Conservation (phyloP, 352 stramenopile genomes). For the Globisporangium canariense region DNA sequence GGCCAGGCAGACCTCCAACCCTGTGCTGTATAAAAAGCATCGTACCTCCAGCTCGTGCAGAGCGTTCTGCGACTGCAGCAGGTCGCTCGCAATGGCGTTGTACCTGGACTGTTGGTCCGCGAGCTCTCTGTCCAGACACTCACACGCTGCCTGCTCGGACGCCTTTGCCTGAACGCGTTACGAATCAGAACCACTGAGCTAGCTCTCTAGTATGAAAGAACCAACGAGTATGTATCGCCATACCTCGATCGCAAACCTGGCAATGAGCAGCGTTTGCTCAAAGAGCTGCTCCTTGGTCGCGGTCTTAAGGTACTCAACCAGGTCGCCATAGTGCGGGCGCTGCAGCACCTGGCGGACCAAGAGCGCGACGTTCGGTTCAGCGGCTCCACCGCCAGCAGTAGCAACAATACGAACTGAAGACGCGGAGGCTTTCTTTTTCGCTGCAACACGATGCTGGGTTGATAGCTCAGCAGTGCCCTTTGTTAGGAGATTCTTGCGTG, state of each 20-base stretch:
- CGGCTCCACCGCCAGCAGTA: not conserved
- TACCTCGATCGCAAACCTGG: slow-evolving; percentile 43
- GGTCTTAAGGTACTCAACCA: slow-evolving; percentile 30
- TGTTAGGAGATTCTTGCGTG: slow-evolving; percentile 9
- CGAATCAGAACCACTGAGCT: not conserved
- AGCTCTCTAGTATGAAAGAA: not conserved
- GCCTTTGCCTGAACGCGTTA: slow-evolving; percentile 22
- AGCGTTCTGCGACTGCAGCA: slow-evolving; percentile 19
- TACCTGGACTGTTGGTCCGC: slow-evolving; percentile 26
- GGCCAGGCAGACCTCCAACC: too few relatives aligned
- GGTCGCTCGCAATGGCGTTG: slow-evolving; percentile 20
- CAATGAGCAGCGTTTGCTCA: slow-evolving; percentile 38
- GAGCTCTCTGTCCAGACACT: slow-evolving; percentile 21
- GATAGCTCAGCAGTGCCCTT: not conserved
- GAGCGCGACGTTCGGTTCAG: slow-evolving; percentile 30
- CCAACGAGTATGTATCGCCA: not conserved
- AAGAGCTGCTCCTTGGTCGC: slow-evolving; percentile 48
- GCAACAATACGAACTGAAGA: not conserved
- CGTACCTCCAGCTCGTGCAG: slow-evolving; percentile 24
- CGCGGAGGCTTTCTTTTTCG: not conserved
- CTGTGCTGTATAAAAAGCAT: too few relatives aligned
- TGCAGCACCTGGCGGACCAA: slow-evolving; percentile 54
- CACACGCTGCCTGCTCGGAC: slow-evolving; percentile 16
- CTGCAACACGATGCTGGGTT: not conserved
- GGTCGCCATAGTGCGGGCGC: slow-evolving; percentile 34